These are phyloP conservation scores for Stachybotrys chartarum DNA, from an alignment of 2,329 filamentous ascomycete genomes.

Conservation along the genomic window DNA sequence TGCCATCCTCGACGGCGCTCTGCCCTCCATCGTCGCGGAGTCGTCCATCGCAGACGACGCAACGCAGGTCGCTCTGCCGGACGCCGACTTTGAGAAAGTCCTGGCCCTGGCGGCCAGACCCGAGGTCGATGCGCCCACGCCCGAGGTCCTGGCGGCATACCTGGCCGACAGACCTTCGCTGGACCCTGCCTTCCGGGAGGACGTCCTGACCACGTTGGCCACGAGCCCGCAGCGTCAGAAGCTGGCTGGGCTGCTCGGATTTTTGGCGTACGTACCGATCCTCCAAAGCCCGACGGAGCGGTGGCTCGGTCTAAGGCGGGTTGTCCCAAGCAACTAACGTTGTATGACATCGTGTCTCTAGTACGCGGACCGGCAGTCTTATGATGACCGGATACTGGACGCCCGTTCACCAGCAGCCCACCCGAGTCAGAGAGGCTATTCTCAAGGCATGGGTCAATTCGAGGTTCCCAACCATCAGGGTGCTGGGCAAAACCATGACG, in stretches of 20 bases:
- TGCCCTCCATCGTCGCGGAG: slow-evolving; percentile 50
- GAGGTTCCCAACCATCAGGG: slow-evolving; percentile 45
- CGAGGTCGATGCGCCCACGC: slow-evolving; percentile 30
- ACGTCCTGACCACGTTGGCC: slow-evolving; percentile 36
- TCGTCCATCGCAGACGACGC: slow-evolving; percentile 28
- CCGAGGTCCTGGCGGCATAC: slow-evolving; percentile 41
- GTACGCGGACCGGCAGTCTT: slow-evolving; percentile 55
- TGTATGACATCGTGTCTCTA: slow-evolving; percentile 19
- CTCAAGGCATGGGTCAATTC: slow-evolving; percentile 56
- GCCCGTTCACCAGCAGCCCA: slow-evolving; percentile 54
- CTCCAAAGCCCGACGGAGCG: background rate
- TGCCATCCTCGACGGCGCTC: slow-evolving; percentile 48
- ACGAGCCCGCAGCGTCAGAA: slow-evolving; percentile 24
- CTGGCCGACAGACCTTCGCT: slow-evolving; percentile 44
- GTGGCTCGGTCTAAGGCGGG: no score
- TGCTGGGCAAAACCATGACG: slow-evolving; percentile 48
- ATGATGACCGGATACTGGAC: slow-evolving; percentile 61
- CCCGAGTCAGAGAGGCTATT: slow-evolving; percentile 53
- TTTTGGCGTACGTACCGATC: slow-evolving; percentile 34
- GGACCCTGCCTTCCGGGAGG: slow-evolving; percentile 44
- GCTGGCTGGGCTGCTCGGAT: slow-evolving; percentile 30
- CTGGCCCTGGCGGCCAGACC: slow-evolving; percentile 29
- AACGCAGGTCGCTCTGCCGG: slow-evolving; percentile 37
- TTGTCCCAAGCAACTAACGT: background rate
- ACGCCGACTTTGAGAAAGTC: slow-evolving; percentile 40